Base-by-base conservation (phyloP, 169 alveolate species). In the Ichthyophthirius multifiliis region DNA sequence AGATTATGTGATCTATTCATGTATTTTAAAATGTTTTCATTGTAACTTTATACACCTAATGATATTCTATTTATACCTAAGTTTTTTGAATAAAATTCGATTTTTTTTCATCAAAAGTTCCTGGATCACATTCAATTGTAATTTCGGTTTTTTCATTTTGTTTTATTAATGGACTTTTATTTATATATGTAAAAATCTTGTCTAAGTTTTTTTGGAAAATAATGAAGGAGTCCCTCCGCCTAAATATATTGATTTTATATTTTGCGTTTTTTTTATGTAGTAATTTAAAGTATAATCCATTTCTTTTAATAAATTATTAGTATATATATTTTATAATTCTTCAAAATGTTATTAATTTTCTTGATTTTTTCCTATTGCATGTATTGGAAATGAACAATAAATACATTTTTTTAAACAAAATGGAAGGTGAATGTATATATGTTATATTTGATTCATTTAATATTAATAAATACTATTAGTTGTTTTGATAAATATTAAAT, bases 151-250 rank as follows among this genome's bases (percentile, higher is more conserved):
- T n/a, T n/a, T 62, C 67, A n/a, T 63, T 23, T 20, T 35, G 16
- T 35, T 39, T 23, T 3, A 3, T 16, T 62, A 76, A 76, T 2
- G 65, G 35, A n/a, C 30, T 39, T 12, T 37, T 62, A 37, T 18
- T 3, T 5, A 39, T 35, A 34, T 20, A 15, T 39, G 16, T 27
- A 18, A 37, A 31, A 20, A 55, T 37, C 41, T 48, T 76, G 27
- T 76, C 41, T 12, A 76, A 20, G 31, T 43, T 27, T 39, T 76
- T 48, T 12, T 39, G 16, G 44, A 39, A 13, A 76, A 45, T 5
- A 76, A 45, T 62, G 83, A 76, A 15, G 83, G 83, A 41, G 83
- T 76, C 31, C 83, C 83, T 37, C 83, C 83, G 9, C 83, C 83
- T 39, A 76, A 76, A 76, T 76, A 76, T 23, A 76, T 20, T 13